Percentiles rank a stretch among this genome's conserved stretches.
phyloP scores from a whole-genome alignment of 2,329 filamentous ascomycete species.

The Eutypa lata region DNA sequence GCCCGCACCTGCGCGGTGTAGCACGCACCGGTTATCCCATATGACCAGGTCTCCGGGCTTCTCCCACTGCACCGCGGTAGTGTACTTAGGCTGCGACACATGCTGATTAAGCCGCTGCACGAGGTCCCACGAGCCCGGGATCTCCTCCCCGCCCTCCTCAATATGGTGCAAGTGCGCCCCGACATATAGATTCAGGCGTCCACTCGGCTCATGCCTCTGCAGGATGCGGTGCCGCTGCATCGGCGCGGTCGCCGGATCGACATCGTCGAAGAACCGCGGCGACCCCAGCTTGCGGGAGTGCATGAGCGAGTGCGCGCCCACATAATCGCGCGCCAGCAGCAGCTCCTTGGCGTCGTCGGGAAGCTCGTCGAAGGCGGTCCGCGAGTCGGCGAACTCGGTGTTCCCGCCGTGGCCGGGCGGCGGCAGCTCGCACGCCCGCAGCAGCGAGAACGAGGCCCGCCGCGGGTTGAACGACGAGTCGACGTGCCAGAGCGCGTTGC shows the following conservation, averaged over 20 bases:
- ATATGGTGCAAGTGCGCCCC: slow-evolving; percentile 52
- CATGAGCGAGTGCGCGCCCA: slow-evolving; percentile 48
- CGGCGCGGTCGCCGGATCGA: slow-evolving; percentile 36
- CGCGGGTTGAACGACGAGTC: slow-evolving; percentile 55
- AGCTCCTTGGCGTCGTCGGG: slow-evolving; percentile 30
- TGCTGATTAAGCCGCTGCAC: slow-evolving; percentile 43
- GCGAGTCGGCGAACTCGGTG: slow-evolving; percentile 52
- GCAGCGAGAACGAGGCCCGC: slow-evolving; percentile 48
- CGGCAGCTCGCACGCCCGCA: slow-evolving; percentile 48
- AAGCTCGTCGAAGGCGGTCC: slow-evolving; percentile 48
- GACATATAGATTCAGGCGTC: slow-evolving; percentile 51
- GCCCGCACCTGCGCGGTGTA: slow-evolving; percentile 51
- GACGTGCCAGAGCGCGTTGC: slow-evolving; percentile 51
- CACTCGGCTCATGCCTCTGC: slow-evolving; percentile 49
- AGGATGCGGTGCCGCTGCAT: slow-evolving; percentile 46
- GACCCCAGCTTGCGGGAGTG: slow-evolving; percentile 51
- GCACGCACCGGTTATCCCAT: slow-evolving; percentile 57
- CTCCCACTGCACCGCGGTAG: slow-evolving; percentile 45
- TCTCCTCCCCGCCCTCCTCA: slow-evolving; percentile 34
- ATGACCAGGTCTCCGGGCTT: slow-evolving; percentile 48
- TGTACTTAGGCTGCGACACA: slow-evolving; percentile 44
- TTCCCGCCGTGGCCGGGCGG: slow-evolving; percentile 44
- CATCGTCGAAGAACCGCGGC: slow-evolving; percentile 43
- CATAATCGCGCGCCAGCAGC: slow-evolving; percentile 37
- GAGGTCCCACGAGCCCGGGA: slow-evolving; percentile 33